Base-by-base conservation (phyloP, 345 rosid species). In the Eucalyptus leucophloia region DNA sequence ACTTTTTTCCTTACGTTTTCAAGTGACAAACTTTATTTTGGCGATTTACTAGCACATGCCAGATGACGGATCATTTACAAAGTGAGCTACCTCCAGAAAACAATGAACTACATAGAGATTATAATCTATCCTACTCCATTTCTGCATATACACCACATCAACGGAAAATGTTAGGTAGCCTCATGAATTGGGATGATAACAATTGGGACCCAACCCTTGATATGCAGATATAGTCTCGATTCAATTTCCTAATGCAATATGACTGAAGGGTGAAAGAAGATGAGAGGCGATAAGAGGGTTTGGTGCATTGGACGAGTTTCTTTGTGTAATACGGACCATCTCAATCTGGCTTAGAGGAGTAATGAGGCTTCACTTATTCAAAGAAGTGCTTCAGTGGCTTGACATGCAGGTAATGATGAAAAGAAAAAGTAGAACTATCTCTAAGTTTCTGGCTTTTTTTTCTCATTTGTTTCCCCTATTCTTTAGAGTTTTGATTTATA, bases 261-360 rank as follows among this genome's bases (percentile, higher is more conserved):
- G 21, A 67, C 16, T 49, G 6, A 49, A 49, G 16, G 50, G 16
- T 49, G 50, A 49, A 49, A 13, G 50, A 49, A 49, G 50, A 49
- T 49, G 16, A 53, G 89, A 93, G 62, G 95, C 93, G 5, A 93
- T 94, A 94, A 94, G 87, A 94, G 90, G 85, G 95, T 95, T 4
- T 96, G 98, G 99, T 94, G 96, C 92, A 49, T 97, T 32, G 98
- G 99, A 89, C 98, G 96, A 6, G 96, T 97, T 91, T 96, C 96
- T 45, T 87, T 94, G 83, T 94, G 94, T 86, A 95, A 95, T 88
- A 90, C 53, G 19, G 58, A 88, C 28, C 69, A 60, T 14, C 60
- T 80, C 5, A 96, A 96, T 90, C 91, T 90, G 89, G 91, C 93
- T 58, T 92, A 95, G 32, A 93, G 99, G 90, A 98, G 99, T 60